Conservation (phyloP, 768 basidiomycete genomes). For the Tremella mesenterica region DNA sequence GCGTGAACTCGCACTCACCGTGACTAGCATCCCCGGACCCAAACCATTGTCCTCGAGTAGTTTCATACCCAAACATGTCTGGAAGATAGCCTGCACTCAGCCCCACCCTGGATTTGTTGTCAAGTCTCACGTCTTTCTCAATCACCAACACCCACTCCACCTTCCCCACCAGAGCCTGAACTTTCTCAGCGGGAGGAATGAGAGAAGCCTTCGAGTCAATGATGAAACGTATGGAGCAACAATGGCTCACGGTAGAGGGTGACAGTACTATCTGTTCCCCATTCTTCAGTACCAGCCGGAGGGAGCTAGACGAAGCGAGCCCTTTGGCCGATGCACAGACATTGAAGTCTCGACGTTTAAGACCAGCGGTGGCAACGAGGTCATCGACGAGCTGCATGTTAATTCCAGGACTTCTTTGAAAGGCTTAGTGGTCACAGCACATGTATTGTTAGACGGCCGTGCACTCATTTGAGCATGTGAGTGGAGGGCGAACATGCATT, state of each 20-base stretch:
- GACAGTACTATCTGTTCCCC: slow-evolving; percentile 49
- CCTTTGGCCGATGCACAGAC: slow-evolving; percentile 86
- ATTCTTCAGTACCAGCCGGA: slow-evolving; percentile 54
- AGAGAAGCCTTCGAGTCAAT: slow-evolving; percentile 54
- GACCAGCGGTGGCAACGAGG: slow-evolving; percentile 68
- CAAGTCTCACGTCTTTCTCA: slow-evolving; percentile 73
- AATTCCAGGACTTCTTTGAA: not conserved
- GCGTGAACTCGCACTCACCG: slow-evolving; percentile 49
- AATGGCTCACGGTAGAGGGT: slow-evolving; percentile 11
- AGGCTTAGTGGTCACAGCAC: no score
- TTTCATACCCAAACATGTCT: slow-evolving; percentile 60
- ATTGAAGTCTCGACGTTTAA: slow-evolving; percentile 67
- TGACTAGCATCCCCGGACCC: slow-evolving; percentile 66
- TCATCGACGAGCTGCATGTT: slow-evolving; percentile 71
- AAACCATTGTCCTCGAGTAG: slow-evolving; percentile 52
- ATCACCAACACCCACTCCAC: slow-evolving; percentile 74
- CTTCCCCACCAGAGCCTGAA: slow-evolving; percentile 55
- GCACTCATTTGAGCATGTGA: no score
- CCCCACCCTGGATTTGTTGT: not conserved
- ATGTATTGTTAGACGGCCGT: no score
- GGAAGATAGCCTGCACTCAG: slow-evolving; percentile 73
- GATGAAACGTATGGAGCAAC: not conserved
- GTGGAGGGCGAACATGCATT: no score
- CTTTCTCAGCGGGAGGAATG: slow-evolving; percentile 68
- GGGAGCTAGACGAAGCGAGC: slow-evolving; percentile 61